These are phyloP conservation scores for Nigrospora sphaerica DNA, from an alignment of 2,329 filamentous ascomycete genomes.

Conservation along the genomic window DNA sequence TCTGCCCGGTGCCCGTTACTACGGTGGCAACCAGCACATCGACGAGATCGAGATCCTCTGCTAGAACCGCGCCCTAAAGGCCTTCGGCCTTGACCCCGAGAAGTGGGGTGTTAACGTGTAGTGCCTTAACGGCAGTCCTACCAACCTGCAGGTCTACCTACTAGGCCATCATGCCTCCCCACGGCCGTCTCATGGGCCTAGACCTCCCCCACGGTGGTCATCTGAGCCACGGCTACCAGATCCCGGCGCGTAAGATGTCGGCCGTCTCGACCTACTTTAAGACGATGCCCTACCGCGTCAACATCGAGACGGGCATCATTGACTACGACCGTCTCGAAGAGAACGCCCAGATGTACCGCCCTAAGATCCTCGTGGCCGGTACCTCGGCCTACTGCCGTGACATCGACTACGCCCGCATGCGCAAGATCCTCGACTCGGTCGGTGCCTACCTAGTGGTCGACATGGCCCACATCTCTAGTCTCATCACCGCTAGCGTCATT, in stretches of 20 bases:
- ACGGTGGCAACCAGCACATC: slow-evolving; percentile 98
- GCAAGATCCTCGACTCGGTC: slow-evolving; percentile 87
- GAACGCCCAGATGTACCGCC: slow-evolving; percentile 84
- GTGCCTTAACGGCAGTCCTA: slow-evolving; percentile 84
- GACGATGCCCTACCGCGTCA: slow-evolving; percentile 92
- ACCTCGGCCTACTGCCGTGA: slow-evolving; percentile 97
- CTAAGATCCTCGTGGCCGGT: slow-evolving; percentile 92
- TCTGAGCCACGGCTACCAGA: slow-evolving; percentile 96
- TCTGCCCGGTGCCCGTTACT: slow-evolving; percentile 96
- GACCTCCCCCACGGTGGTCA: slow-evolving; percentile 93
- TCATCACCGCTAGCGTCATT: slow-evolving; percentile 88
- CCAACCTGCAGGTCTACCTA: slow-evolving; percentile 98
- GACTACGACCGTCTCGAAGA: slow-evolving; percentile 93
- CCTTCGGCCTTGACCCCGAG: slow-evolving; percentile 76
- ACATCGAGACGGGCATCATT: slow-evolving; percentile 87
- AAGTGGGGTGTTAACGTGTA: slow-evolving; percentile 99
- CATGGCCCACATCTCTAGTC: slow-evolving; percentile 97
- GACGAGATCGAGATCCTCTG: slow-evolving; percentile 93
- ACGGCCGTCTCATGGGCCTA: slow-evolving; percentile 94
- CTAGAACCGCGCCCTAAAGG: slow-evolving; percentile 86
- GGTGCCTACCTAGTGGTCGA: slow-evolving; percentile 94
- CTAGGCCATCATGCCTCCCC: slow-evolving; percentile 92
- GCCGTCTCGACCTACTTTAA: slow-evolving; percentile 98
- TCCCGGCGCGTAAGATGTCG: slow-evolving; percentile 91
- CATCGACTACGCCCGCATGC: slow-evolving; percentile 95